Percentiles rank a stretch among this genome's conserved stretches.
Evolutionary conservation across 371 early-diverging fungal genomes (phyloP).

Genomic region (Rhizopus sp.): DNA sequence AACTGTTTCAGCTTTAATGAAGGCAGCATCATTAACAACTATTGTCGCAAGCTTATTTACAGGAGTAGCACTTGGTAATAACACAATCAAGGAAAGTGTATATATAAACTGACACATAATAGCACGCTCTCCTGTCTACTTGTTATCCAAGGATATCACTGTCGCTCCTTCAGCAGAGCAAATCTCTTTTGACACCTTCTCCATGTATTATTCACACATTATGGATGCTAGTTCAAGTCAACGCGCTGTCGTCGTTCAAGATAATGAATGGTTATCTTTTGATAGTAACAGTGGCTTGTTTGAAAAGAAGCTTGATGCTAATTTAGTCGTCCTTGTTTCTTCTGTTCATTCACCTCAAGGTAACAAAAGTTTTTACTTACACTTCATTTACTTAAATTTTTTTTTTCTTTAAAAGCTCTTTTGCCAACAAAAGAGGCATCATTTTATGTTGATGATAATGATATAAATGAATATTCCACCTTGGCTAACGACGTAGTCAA

Average conservation of each 20-base stretch:
- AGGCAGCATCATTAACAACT: slow-evolving; percentile 25
- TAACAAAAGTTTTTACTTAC: slow-evolving; percentile 1
- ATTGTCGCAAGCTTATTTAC: slow-evolving; percentile 25
- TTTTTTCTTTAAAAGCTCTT: slow-evolving; percentile 15
- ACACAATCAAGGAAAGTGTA: not conserved
- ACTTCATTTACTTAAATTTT: not conserved
- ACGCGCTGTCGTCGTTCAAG: slow-evolving; percentile 19
- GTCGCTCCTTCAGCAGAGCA: slow-evolving; percentile 2
- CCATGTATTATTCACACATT: slow-evolving; percentile 28
- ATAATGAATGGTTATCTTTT: slow-evolving; percentile 7
- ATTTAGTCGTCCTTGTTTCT: slow-evolving; percentile 24
- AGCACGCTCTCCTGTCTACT: slow-evolving; percentile 32
- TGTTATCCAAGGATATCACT: slow-evolving; percentile 14
- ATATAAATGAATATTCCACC: slow-evolving; percentile 28
- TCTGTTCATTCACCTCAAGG: slow-evolving; percentile 23
- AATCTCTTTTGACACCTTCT: slow-evolving; percentile 24
- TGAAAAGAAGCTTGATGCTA: slow-evolving; percentile 24
- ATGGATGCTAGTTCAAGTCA: slow-evolving; percentile 25
- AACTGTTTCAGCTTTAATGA: slow-evolving; percentile 14
- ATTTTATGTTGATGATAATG: slow-evolving; percentile 39
- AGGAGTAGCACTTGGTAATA: slow-evolving; percentile 19
- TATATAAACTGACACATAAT: not conserved
- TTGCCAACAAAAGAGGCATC: slow-evolving; percentile 29
- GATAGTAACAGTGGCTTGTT: slow-evolving; percentile 11
- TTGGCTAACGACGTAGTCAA: slow-evolving; percentile 29